Base-by-base conservation (phyloP, 352 stramenopile species). In the Elongisporangium undulatum region DNA sequence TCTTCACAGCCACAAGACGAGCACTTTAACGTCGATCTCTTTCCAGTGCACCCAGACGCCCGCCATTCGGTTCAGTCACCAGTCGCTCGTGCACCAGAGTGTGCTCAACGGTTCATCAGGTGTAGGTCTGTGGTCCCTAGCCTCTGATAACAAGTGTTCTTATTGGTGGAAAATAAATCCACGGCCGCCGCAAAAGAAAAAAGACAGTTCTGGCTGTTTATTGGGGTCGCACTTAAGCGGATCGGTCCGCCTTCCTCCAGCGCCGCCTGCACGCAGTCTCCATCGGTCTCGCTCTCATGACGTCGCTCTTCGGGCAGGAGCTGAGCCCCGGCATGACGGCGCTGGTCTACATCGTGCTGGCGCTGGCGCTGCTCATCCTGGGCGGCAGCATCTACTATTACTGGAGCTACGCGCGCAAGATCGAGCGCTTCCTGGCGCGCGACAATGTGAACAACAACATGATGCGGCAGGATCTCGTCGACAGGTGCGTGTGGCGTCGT, bases 381-480 rank as follows among this genome's bases (percentile, higher is more conserved):
- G 67, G 82, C 41, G 80, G 70, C 26, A 84, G 73, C 23, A 94
- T 94, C 63, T 91, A 75, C 70, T 94, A 94, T 67, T 94, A 94
- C 64, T 94, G 85, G 85, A 94, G 81, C 68, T 94, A 94, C 62
- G 80, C 85, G 56, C 75, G 77, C 60, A 92, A 92, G 68, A 94
- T 94, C 64, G 85, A 94, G 62, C 79, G 83, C 7, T 94, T 94
- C 68, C 61, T 94, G 22, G 67, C 82, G 55, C 76, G 82, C 51
- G 85, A 94, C 62, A 94, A 94, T 57, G 64, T 81, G 48, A 89
- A 94, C 66, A 94, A 94, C 72, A 94, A 94, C 72, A 94, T 94
- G 85, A 89, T 91, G 82, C 81, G 85, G 1, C 83, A 94, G 55
- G 78, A 92, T 59, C 79, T 94, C 59, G 77, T 92, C 26, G 85